Percentiles rank a stretch among this genome's conserved stretches.
phyloP scores from a whole-genome alignment of 73 alveolate species.

The Symbiodinium pilosum region DNA sequence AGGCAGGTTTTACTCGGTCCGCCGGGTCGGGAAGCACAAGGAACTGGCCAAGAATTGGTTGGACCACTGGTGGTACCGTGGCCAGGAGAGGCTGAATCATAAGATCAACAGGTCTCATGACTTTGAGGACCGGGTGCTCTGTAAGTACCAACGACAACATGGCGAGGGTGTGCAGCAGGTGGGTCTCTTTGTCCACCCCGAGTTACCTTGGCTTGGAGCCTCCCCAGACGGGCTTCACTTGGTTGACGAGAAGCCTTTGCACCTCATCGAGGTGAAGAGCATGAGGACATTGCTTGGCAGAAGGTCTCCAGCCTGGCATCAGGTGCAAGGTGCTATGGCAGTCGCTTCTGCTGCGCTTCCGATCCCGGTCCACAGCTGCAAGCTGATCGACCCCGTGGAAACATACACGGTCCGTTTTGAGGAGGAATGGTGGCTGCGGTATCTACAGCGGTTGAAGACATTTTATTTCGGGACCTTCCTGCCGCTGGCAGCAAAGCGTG shows the following conservation, averaged over 20 bases:
- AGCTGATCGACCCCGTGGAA: constrained; percentile 54
- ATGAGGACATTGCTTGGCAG: constrained; percentile 16
- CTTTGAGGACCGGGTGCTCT: constrained; percentile 40
- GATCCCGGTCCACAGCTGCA: background rate
- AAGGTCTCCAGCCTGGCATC: constrained; percentile 89
- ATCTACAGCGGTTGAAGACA: constrained; percentile 31
- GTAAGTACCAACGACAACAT: constrained; percentile 1
- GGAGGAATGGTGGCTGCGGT: constrained; percentile 43
- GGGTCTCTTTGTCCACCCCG: constrained; percentile 28
- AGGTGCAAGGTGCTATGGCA: constrained; percentile 91
- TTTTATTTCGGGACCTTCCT: constrained; percentile 52
- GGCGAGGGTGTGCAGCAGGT: constrained; percentile 25
- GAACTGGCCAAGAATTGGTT: constrained; percentile 15
- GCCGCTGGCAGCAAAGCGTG: constrained; percentile 76
- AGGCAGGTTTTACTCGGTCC: constrained; percentile 32
- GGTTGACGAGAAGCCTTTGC: background rate
- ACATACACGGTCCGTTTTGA: constrained; percentile 10
- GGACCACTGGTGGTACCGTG: constrained; percentile 90
- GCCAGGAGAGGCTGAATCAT: constrained; percentile 75
- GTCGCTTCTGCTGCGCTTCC: constrained; percentile 31
- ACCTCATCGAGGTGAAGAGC: constrained; percentile 64
- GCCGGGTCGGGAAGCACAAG: constrained; percentile 35
- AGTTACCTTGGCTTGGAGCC: constrained; percentile 65
- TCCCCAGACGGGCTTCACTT: constrained; percentile 39
- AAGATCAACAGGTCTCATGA: constrained; percentile 49